Evolutionary conservation across 2,329 filamentous ascomycete genomes (phyloP), one percentile per base, ranked within the genome.

Genomic region (Hypoxylon sp.): DNA sequence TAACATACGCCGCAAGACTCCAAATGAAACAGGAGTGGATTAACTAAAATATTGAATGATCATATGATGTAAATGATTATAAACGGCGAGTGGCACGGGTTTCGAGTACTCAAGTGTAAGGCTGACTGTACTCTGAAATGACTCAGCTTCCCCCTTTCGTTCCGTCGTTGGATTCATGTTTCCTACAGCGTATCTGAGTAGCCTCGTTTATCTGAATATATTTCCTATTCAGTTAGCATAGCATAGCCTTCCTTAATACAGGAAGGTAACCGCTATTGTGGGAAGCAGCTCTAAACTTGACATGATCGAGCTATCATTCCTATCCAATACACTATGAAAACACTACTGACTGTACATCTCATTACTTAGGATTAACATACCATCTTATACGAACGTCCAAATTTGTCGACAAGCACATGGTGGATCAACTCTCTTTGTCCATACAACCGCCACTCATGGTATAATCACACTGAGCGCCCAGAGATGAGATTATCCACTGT

Each of bases 51-150:
- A n/a, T 35, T n/a, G 35, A 39, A 14, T 13, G 5, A 22, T 8
- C n/a, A 29, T 17, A n/a, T 10, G 8, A 17, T 17, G 26, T 17
- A 24, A 24, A n/a, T 4, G 4, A 8, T 37, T 29, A 4, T n/a
- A 44, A 29, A n/a, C n/a, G 6, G 52, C 52, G 35, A 44, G 17
- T 24, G 35, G 52, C 35, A 31, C 52, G 10, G 35, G 35, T 55
- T 55, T 24, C 22, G 13, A 22, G 24, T 29, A 24, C 13, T 44
- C 11, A 11, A 56, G 2, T 17, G 5, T 5, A 3, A 44, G 24
- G 22, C 26, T 42, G 17, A 31, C 26, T 3, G 17, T 55, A n/a
- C 24, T 22, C 35, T 33, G 11, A 5, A 6, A 29, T 42, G 22
- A 42, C 33, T 9, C 37, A 19, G 14, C 33, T 29, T 29, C 26